Evolutionary conservation across 306 rosid genomes (phyloP).

Genomic region (Chamaecrista fasciculata): DNA sequence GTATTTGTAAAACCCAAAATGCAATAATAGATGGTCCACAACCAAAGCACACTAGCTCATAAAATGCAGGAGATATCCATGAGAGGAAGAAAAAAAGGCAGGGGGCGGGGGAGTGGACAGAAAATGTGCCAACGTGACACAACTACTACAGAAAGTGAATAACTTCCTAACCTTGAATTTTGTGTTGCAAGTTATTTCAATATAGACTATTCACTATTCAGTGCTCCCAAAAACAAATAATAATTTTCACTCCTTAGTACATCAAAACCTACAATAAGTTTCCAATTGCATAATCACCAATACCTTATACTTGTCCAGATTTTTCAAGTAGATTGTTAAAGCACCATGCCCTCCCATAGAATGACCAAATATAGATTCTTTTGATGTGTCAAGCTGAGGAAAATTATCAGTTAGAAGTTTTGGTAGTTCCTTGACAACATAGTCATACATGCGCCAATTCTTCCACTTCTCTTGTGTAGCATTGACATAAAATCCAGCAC

Average conservation of each 20-base stretch:
- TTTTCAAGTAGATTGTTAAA: constrained; percentile 78
- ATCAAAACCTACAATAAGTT: constrained; percentile 1
- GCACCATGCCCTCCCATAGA: constrained; percentile 99
- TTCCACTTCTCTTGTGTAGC: constrained; percentile 98
- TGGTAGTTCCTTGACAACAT: constrained; percentile 87
- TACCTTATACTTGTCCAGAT: constrained; percentile 87
- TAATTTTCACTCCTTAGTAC: neutral
- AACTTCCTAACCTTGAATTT: neutral
- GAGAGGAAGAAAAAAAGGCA: too few relatives aligned
- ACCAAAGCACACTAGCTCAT: neutral
- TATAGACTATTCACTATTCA: constrained; percentile 13
- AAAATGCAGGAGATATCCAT: too few relatives aligned
- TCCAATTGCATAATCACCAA: constrained; percentile 12
- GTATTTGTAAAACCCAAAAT: neutral
- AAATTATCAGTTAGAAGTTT: constrained; percentile 67
- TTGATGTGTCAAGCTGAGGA: constrained; percentile 73
- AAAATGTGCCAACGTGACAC: neutral
- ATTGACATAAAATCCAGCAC: constrained; percentile 95
- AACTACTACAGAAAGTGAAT: neutral
- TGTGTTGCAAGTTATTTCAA: neutral
- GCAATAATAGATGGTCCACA: neutral
- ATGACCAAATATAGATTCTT: constrained; percentile 87
- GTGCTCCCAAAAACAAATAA: neutral
- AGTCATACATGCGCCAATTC: constrained; percentile 97
- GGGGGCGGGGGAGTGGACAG: neutral